Evolutionary conservation across 768 basidiomycete species (phyloP).

Genomic region (Mycena pura): DNA sequence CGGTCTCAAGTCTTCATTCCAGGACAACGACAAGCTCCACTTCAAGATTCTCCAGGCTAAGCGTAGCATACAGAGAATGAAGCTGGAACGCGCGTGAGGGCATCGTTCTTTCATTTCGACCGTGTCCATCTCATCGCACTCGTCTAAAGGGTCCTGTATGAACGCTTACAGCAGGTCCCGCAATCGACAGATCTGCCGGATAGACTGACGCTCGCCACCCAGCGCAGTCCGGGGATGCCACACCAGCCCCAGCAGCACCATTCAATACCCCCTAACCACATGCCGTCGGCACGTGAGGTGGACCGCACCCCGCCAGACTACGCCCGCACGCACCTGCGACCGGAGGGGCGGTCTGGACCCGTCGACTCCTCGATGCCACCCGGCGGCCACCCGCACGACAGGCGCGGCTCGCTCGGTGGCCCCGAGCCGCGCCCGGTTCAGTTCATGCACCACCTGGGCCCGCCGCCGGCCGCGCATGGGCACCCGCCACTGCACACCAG

Average conservation of each 20-base stretch:
- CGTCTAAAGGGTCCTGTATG: constrained; percentile 70
- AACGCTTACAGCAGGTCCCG: constrained; percentile 70
- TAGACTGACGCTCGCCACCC: constrained; percentile 41
- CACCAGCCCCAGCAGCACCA: constrained; percentile 37
- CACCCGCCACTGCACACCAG: constrained; percentile 36
- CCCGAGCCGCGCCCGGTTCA: constrained; percentile 59
- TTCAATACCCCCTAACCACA: constrained; percentile 14
- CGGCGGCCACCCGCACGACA: constrained; percentile 44
- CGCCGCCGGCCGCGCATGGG: constrained; percentile 44
- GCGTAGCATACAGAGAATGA: constrained; percentile 84
- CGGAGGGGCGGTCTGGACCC: constrained; percentile 56
- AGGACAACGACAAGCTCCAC: constrained; percentile 92
- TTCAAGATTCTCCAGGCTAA: constrained; percentile 82
- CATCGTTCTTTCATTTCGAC: constrained; percentile 28
- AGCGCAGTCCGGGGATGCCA: constrained; percentile 43
- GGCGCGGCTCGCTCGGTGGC: constrained; percentile 47
- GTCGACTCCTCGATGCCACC: constrained; percentile 59
- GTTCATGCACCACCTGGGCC: constrained; percentile 53
- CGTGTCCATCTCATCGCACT: constrained; percentile 25
- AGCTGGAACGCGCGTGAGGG: constrained; percentile 87
- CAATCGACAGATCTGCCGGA: constrained; percentile 59
- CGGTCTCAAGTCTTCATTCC: constrained; percentile 28
- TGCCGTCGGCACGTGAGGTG: constrained; percentile 47
- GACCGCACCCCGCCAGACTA: constrained; percentile 60
- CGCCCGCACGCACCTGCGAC: constrained; percentile 28